Evolutionary conservation across 2,329 filamentous ascomycete species (phyloP), one percentile per base, ranked within the genome.

Genomic region (Shiraia sp.): DNA sequence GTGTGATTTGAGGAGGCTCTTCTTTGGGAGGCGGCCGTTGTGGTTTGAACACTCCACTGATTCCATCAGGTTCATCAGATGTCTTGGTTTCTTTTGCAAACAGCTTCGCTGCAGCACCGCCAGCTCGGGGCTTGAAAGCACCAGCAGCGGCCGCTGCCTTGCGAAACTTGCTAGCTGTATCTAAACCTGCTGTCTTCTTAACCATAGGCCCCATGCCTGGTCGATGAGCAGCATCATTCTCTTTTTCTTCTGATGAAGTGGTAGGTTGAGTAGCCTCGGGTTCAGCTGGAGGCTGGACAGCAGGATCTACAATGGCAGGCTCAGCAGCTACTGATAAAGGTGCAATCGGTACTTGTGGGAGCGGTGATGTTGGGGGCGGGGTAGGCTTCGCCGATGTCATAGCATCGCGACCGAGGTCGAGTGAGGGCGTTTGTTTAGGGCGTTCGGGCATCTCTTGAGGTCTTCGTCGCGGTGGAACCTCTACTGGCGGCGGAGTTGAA

Each of bases 121-220:
- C 92, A 24, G 86, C 85, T 43, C 92, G 83, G 14, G 92, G 92
- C 61, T 92, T 95, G 73, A 97, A 97, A 13, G 80, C 80, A 40
- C 72, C 79, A 9, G 85, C 85, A 32, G 53, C 55, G 61, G 79
- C 82, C 1, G 89, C 90, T 16, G 90, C 90, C 68, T 90, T 95
- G 71, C 88, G 87, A 47, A 96, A 81, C 5, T 81, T 79, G 25
- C 81, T 85, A 14, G 88, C 88, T 57, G 93, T 77, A 42, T 93
- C 85, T n/a, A 80, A 83, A 1, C 83, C 85, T 47, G 82, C 82
- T 0, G 88, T 89, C 49, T 86, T 82, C 69, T 89, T 92, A 58
- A 96, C 86, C 91, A 96, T 96, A 2, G 90, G 89, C 0, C 90
- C 90, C 6, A 95, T 78, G 1, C 90, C 90, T 13, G 90, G 89